Percentiles rank a stretch among this genome's conserved stretches.
Conservation (phyloP, 73 alveolate species). For the Paramecium bursaria region DNA sequence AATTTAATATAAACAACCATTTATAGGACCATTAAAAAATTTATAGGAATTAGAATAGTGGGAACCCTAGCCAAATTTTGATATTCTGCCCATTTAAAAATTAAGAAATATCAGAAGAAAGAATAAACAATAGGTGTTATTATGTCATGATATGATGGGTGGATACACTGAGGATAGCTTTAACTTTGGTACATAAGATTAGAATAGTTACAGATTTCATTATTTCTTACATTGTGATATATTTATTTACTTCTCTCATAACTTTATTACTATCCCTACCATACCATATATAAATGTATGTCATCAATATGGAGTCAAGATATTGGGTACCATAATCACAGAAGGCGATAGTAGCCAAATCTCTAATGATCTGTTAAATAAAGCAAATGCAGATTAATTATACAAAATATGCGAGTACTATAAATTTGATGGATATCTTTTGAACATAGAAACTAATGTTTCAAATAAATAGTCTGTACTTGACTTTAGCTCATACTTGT, state of each 20-base stretch:
- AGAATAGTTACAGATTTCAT: conserved; percentile 74
- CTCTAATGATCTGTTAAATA: conserved; percentile 10
- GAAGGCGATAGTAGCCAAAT: conserved; percentile 59
- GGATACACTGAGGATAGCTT: conserved; percentile 64
- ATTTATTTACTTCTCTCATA: conserved; percentile 81
- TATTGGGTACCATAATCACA: conserved; percentile 71
- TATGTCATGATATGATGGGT: conserved; percentile 69
- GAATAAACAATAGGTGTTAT: conserved; percentile 38
- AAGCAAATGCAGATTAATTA: conserved; percentile 69
- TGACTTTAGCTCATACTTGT: conserved; percentile 64
- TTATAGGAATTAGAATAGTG: conserved; percentile 44
- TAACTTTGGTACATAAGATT: conserved; percentile 34
- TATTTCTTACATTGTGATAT: conserved; percentile 77
- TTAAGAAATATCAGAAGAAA: conserved; percentile 15
- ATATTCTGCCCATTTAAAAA: conserved; percentile 24
- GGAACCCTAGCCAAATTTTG: conserved; percentile 4
- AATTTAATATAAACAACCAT: conserved; percentile 34
- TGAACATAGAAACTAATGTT: conserved; percentile 79
- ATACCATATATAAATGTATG: conserved; percentile 71
- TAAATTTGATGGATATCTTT: conserved; percentile 82
- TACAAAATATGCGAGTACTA: conserved; percentile 71
- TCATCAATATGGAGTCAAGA: conserved; percentile 77
- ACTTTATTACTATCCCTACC: conserved; percentile 77
- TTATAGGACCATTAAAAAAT: conserved; percentile 22
- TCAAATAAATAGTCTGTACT: conserved; percentile 60